Conservation (phyloP, 352 stramenopile genomes). For the Globisporangium yorkense region DNA sequence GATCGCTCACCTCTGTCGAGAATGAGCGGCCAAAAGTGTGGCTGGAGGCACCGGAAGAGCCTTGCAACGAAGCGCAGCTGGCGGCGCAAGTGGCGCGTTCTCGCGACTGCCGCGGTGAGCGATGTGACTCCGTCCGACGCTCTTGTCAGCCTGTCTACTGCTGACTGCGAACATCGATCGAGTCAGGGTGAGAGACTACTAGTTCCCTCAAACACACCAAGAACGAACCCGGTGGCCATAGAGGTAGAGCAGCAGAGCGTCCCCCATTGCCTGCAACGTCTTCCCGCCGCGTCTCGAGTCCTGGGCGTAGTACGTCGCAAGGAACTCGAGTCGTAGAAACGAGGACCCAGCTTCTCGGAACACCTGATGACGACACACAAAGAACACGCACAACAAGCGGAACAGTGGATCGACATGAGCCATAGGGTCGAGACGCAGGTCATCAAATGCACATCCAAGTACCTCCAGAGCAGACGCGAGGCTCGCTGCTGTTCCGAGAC, state of each 20-base stretch:
- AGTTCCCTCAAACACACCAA: background rate
- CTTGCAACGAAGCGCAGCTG: slow-evolving; percentile 22
- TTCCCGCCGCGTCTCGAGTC: slow-evolving; percentile 55
- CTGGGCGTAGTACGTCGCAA: slow-evolving; percentile 60
- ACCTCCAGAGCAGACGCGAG: slow-evolving; percentile 48
- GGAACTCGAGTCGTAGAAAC: slow-evolving; percentile 53
- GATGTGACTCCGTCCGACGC: slow-evolving; percentile 4
- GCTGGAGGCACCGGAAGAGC: slow-evolving; percentile 24
- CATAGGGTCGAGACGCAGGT: background rate
- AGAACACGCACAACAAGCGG: background rate
- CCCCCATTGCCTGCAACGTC: slow-evolving; percentile 50
- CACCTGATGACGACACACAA: slow-evolving; percentile 13
- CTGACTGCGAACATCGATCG: background rate
- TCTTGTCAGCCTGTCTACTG: background rate
- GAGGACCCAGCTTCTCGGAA: slow-evolving; percentile 49
- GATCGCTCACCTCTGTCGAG: slow-evolving; percentile 16
- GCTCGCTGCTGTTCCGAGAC: slow-evolving; percentile 26
- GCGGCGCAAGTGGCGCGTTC: slow-evolving; percentile 28
- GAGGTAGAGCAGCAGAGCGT: slow-evolving; percentile 47
- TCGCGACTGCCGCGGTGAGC: slow-evolving; percentile 25
- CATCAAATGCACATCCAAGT: background rate
- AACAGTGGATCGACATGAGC: background rate
- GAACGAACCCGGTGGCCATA: slow-evolving; percentile 37
- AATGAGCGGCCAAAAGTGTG: slow-evolving; percentile 38
- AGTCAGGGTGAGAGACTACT: background rate